Conservation (phyloP, 139 green algal species). For the Chlamydomonas schloesseri region DNA sequence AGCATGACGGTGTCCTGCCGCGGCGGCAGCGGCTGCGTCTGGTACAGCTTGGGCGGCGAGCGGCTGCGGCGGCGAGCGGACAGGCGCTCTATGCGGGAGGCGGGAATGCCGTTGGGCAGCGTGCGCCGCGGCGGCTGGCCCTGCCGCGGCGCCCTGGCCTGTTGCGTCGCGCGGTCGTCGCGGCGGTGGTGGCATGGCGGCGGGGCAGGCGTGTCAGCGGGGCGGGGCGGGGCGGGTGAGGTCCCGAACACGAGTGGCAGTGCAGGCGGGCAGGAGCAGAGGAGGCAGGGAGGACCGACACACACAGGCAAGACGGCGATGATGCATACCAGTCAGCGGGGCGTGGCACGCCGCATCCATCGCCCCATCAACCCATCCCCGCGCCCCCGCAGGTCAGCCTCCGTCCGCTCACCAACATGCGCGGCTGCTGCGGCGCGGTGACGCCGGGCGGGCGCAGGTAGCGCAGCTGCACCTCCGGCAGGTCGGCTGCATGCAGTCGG, state of each 20-base stretch:
- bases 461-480: slow-evolving; percentile 36
- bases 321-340: too few species aligned
- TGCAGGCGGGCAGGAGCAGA: background rate
- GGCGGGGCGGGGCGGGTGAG: too few species aligned
- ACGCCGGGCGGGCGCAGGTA: slow-evolving; percentile 22
- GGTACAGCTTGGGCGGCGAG: background rate
- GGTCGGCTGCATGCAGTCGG: background rate
- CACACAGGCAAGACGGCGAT: too few species aligned
- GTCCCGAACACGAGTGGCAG: too few species aligned
- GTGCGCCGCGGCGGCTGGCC: background rate
- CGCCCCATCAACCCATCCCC: background rate
- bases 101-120: slow-evolving; percentile 38
- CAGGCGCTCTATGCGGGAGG: slow-evolving; percentile 19
- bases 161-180: background rate
- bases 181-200: background rate
- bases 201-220: too few species aligned
- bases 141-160: slow-evolving; percentile 1
- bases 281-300: too few species aligned
- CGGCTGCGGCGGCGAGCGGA: slow-evolving; percentile 13
- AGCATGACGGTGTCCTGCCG: background rate
- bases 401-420: background rate
- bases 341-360: background rate
- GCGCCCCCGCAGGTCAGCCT: too few species aligned
- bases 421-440: background rate
- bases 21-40: background rate